Percentiles rank a stretch among this genome's conserved stretches.
phyloP scores from a whole-genome alignment of 148 eudicot genomes.

The Amaranthus palmeri region DNA sequence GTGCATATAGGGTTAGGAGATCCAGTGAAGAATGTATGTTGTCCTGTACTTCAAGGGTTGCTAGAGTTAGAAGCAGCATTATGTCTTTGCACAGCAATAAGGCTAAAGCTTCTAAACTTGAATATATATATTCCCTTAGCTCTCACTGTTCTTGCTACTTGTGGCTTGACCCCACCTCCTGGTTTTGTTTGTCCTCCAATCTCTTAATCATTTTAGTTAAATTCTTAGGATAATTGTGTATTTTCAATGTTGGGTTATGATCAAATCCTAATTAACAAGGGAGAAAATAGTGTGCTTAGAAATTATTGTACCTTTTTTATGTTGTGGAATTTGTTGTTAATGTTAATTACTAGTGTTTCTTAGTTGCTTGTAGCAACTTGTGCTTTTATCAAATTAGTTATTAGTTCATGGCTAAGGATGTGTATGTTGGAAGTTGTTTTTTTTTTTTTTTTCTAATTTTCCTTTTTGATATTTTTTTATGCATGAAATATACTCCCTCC shows the following conservation, averaged over 20 bases:
- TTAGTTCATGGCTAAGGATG: too few relatives aligned
- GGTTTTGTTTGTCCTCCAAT: conserved; percentile 63
- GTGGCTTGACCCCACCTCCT: conserved; percentile 61
- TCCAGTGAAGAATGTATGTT: conserved; percentile 66
- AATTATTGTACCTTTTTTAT: neutral
- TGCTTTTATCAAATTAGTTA: neutral
- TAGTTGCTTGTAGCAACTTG: conserved; percentile 15
- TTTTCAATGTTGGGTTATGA: neutral
- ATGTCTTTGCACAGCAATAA: conserved; percentile 84
- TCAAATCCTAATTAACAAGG: neutral
- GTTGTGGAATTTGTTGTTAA: too few relatives aligned
- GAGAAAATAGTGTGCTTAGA: neutral
- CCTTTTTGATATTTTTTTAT: too few relatives aligned
- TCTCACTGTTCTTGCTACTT: conserved; percentile 60
- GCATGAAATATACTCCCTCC: too few relatives aligned
- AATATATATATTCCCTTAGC: conserved; percentile 72
- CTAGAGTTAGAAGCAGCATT: conserved; percentile 89
- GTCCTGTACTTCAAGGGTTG: conserved; percentile 83
- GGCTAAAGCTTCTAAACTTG: conserved; percentile 74
- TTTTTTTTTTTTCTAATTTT: too few relatives aligned
- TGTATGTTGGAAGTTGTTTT: too few relatives aligned
- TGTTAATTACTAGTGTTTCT: neutral
- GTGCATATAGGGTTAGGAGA: conserved; percentile 81
- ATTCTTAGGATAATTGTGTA: neutral
- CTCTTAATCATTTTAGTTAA: neutral